phyloP scores from a whole-genome alignment of 1,284 basidiomycete genomes.

The Ceratobasidium sp. region DNA sequence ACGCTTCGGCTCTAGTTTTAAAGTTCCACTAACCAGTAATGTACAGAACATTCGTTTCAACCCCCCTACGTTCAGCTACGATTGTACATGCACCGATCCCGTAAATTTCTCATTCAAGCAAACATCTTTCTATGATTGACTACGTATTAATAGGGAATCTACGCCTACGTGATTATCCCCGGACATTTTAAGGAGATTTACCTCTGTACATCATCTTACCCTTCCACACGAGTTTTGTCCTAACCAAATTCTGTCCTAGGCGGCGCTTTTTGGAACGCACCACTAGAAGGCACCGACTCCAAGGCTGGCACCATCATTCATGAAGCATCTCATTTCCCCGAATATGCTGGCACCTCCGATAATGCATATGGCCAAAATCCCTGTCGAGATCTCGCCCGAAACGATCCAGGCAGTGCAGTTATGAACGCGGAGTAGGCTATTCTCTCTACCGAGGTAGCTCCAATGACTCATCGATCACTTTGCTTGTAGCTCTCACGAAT shows the following conservation, averaged over 20 bases:
- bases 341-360: conserved; percentile 41
- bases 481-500: conserved; percentile 38
- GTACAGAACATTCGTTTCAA: conserved; percentile 42
- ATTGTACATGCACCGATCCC: conserved; percentile 42
- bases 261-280: conserved; percentile 47
- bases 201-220: conserved; percentile 20
- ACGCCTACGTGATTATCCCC: conserved; percentile 41
- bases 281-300: conserved; percentile 46
- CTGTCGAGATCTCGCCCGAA: conserved; percentile 33
- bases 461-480: conserved; percentile 4
- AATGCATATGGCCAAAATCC: conserved; percentile 42
- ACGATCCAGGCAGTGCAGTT: conserved; percentile 34
- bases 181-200: conserved; percentile 44
- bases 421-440: conserved; percentile 44
- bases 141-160: conserved; percentile 21
- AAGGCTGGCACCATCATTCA: conserved; percentile 47
- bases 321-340: conserved; percentile 46
- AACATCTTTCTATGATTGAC: background rate
- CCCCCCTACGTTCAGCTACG: conserved; percentile 41
- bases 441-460: background rate
- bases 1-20: background rate
- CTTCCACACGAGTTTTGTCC: background rate
- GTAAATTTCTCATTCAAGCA: conserved; percentile 3
- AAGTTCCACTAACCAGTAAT: background rate
- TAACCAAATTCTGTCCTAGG: conserved; percentile 18